Evolutionary conservation across 2,329 filamentous ascomycete genomes (phyloP), one percentile per base, ranked within the genome.

Genomic region (Penicillium sumatraense): DNA sequence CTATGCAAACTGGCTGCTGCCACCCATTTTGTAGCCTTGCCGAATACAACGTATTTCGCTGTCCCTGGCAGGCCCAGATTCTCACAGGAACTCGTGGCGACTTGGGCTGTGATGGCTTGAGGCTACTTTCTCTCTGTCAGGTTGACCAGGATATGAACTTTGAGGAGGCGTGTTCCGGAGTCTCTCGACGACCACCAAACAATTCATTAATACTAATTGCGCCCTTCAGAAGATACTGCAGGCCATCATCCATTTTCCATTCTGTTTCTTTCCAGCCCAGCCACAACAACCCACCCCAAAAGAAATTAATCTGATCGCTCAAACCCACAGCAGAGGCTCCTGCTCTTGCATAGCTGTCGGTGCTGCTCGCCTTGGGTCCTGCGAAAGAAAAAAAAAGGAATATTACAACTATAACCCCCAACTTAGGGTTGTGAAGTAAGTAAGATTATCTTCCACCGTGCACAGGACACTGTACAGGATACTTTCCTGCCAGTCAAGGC

Each of bases 51-150:
- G 59, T 62, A 56, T 62, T 60, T 48, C 49, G 29, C 57, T 62
- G 62, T 62, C 65, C 68, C 68, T 68, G 67, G 55, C 63, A 64
- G 61, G 61, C 59, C 54, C 55, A 59, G 61, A 63, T 64, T 64
- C 54, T 27, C 42, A 53, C 47, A 61, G 52, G 54, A 64, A 57
- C 65, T 71, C 67, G 66, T 72, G 69, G 68, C 61, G 56, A 66
- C 53, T 53, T 46, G 51, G 42, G 26, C 48, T 42, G 26, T 51
- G 49, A 42, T 51, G 31, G 46, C 49, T 44, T 56, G 49, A 51
- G 44, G 53, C 49, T 49, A 52, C 44, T 52, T 56, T 16, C 42
- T 50, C 23, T 27, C n/a, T 53, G 24, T 21, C 11, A 57, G 23
- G 10, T 56, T 47, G 42, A 54, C 49, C 35, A 36, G 48, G 35